Evolutionary conservation across 2,329 filamentous ascomycete genomes (phyloP).

Genomic region (Diaporthe velutina): DNA sequence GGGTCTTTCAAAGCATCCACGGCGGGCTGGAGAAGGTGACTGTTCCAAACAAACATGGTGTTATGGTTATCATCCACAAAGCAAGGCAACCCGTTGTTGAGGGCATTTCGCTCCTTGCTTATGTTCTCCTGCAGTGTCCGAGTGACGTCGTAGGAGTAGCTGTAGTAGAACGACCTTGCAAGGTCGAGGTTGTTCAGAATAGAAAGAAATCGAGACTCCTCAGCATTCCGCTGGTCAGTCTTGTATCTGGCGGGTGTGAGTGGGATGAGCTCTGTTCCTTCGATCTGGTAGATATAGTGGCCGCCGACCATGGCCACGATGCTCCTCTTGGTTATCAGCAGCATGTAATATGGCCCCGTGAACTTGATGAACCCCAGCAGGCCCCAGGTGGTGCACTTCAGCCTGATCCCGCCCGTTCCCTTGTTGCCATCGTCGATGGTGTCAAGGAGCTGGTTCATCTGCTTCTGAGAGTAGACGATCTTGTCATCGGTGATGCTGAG

Average conservation of each 20-base stretch:
- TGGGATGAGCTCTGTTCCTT: constrained; percentile 91
- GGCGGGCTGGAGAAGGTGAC: constrained; percentile 86
- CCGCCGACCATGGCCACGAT: constrained; percentile 97
- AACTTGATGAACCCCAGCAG: constrained; percentile 95
- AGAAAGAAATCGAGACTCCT: constrained; percentile 88
- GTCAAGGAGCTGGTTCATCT: constrained; percentile 93
- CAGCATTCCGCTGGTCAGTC: constrained; percentile 82
- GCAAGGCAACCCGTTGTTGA: constrained; percentile 74
- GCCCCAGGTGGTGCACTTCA: constrained; percentile 93
- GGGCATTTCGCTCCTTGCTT: constrained; percentile 78
- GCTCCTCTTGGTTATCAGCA: constrained; percentile 94
- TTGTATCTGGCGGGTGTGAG: constrained; percentile 83
- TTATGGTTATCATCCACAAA: constrained; percentile 78
- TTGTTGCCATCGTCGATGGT: constrained; percentile 97
- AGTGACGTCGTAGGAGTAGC: constrained; percentile 97
- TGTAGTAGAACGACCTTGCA: constrained; percentile 95
- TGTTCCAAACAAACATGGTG: constrained; percentile 99
- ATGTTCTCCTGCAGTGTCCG: constrained; percentile 94
- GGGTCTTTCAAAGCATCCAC: constrained; percentile 78
- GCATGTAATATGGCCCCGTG: constrained; percentile 96
- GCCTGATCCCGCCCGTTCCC: constrained; percentile 87
- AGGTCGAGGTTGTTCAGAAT: constrained; percentile 94
- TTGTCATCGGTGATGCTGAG: constrained; percentile 93
- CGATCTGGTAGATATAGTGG: constrained; percentile 95
- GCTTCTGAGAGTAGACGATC: constrained; percentile 90